Base-by-base conservation (phyloP, 305 asterid genomes). In the Fraxinus baroniana region DNA sequence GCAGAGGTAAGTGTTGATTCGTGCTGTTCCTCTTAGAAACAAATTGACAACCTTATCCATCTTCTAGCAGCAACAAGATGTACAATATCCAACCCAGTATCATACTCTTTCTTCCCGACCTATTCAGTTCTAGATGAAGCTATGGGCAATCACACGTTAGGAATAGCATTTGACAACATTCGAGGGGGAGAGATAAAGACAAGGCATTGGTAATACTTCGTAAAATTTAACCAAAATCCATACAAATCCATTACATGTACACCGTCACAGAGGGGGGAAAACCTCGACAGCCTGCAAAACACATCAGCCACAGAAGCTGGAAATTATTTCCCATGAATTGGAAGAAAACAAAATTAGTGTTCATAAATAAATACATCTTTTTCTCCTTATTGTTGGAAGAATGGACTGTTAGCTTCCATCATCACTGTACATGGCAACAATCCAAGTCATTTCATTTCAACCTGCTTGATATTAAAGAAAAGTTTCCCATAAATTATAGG, bases 351-450 rank as follows among this genome's bases (percentile, higher is more conserved):
- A 52, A 68, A 24, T 81, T 7, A 82, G 80, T 78, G 60, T 81
- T 17, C 32, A 62, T 35, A 17, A 30, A 60, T 78, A 82, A 80
- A 78, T 84, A 79, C 74, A 78, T 24, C 77, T 49, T 79, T 78
- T 18, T 85, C 85, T 81, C 81, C 75, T 88, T 86, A 85, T 87
- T 87, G 85, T 60, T 66, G 84, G 83, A 82, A 90, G 83, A 85
- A 76, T 78, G 88, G 87, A 75, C 84, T 76, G 84, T 64, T 81
- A 85, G 83, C 85, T 84, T 83, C 82, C 87, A 82, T 89, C 68
- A 82, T 82, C 90, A 85, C 88, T 86, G 83, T 87, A 86, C 89
- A 86, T 60, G 84, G 84, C 87, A 85, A 80, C 17, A 86, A 82
- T 90, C 87, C 79, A 87, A 57, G 86, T 52, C 22, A 83, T 86